Conservation (phyloP, 306 rosid species). For the Crotalaria pallida region DNA sequence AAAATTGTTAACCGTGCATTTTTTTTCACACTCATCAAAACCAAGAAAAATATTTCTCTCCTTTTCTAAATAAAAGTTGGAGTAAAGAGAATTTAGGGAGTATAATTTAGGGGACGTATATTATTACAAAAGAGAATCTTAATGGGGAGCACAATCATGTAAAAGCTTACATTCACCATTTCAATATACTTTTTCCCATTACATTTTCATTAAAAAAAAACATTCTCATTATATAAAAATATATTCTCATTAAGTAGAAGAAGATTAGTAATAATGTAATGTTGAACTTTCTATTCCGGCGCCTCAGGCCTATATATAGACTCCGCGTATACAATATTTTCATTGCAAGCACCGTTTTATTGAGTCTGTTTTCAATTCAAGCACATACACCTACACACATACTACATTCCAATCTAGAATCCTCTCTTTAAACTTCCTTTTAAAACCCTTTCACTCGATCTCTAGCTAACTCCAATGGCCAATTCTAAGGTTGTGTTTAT, state of each 20-base stretch:
- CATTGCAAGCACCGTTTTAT: neutral
- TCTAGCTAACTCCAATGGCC: conserved; percentile 38
- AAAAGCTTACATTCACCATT: conserved; percentile 18
- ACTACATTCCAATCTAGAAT: neutral
- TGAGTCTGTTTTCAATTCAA: neutral
- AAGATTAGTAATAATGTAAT: neutral
- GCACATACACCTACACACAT: neutral
- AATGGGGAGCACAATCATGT: conserved; percentile 39
- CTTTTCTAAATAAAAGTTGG: too few relatives aligned
- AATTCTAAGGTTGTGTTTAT: conserved; percentile 26
- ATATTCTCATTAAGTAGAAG: neutral
- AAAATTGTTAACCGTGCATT: too few relatives aligned
- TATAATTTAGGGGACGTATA: neutral
- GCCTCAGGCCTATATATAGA: conserved; percentile 44
- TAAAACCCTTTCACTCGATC: neutral
- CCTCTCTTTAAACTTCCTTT: neutral
- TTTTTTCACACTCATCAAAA: too few relatives aligned
- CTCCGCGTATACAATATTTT: neutral
- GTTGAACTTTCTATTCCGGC: neutral
- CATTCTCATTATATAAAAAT: too few relatives aligned
- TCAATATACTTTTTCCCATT: neutral
- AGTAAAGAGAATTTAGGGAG: too few relatives aligned
- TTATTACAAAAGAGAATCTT: conserved; percentile 32
- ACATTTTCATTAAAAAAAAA: too few relatives aligned
- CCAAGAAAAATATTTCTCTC: too few relatives aligned